Evolutionary conservation across 306 rosid genomes (phyloP).

Genomic region (Dalbergia cultrata): DNA sequence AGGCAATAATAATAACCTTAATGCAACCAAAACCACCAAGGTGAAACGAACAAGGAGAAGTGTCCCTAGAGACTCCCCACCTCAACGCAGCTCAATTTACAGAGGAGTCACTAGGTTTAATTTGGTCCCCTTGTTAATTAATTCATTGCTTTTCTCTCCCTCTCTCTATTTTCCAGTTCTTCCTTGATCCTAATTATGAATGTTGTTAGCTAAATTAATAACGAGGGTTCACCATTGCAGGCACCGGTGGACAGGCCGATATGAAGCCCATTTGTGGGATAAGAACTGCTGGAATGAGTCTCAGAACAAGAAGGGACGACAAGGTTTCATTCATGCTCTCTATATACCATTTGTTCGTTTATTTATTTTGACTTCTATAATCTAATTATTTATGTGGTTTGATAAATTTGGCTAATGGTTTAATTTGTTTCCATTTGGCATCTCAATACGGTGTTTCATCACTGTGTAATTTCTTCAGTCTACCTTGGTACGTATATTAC

Average conservation of each 20-base stretch:
- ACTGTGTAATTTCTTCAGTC: conserved; percentile 52
- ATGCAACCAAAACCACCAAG: conserved; percentile 33
- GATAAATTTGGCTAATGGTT: not conserved
- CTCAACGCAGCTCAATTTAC: conserved; percentile 68
- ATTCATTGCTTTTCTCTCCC: not conserved
- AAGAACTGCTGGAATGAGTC: conserved; percentile 94
- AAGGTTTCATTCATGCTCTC: conserved; percentile 53
- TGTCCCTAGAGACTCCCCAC: conserved; percentile 64
- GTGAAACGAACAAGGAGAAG: conserved; percentile 65
- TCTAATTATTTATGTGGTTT: not conserved
- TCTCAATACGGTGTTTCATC: conserved; percentile 39
- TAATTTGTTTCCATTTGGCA: conserved; percentile 24
- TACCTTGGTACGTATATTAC: conserved; percentile 68
- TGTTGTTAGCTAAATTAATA: not conserved
- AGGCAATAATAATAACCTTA: conserved; percentile 19
- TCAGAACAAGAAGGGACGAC: conserved; percentile 95
- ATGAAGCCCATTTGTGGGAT: conserved; percentile 98
- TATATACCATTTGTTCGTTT: not conserved
- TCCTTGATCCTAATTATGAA: not conserved
- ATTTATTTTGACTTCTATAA: not conserved
- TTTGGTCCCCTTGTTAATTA: not conserved
- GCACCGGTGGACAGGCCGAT: conserved; percentile 36
- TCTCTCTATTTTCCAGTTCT: not conserved
- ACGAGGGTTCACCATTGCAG: conserved; percentile 8
- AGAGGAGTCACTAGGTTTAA: conserved; percentile 78